Evolutionary conservation across 2,329 filamentous ascomycete species (phyloP).

Genomic region (Talaromyces sp.): DNA sequence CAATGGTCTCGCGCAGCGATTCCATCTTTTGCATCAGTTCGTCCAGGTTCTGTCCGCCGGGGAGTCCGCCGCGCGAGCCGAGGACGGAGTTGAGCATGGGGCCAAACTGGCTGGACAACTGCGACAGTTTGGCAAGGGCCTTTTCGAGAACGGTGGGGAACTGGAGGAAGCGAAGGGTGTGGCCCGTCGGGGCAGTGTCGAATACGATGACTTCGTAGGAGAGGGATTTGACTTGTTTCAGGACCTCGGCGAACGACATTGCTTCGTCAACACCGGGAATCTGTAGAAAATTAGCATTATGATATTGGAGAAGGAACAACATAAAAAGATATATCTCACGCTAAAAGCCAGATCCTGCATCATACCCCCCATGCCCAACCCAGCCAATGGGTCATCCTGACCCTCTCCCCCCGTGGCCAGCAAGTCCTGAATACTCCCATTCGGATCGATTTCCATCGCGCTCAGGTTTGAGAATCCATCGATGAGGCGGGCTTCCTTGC

Average conservation of each 20-base stretch:
- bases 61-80: constrained; percentile 68
- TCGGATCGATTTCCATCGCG: constrained; percentile 99
- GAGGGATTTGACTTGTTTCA: constrained; percentile 98
- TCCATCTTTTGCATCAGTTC: constrained; percentile 96
- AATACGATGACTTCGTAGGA: constrained; percentile 99
- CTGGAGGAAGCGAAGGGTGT: constrained; percentile 96
- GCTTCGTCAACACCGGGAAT: constrained; percentile 98
- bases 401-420: constrained; percentile 65
- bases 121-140: constrained; percentile 92
- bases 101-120: constrained; percentile 89
- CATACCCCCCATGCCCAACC: constrained; percentile 78
- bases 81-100: constrained; percentile 93
- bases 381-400: constrained; percentile 62
- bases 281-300: constrained; percentile 39
- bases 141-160: constrained; percentile 98
- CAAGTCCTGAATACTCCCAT: constrained; percentile 93
- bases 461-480: constrained; percentile 90
- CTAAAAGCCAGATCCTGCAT: constrained; percentile 98
- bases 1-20: constrained; percentile 82
- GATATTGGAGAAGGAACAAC: neutral
- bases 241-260: constrained; percentile 98
- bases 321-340: constrained; percentile 40
- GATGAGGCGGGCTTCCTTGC: constrained; percentile 91
- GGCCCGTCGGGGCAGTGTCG: constrained; percentile 94
- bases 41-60: constrained; percentile 86